Evolutionary conservation across 352 stramenopile genomes (phyloP).

Genomic region (Globisporangium irregulare): DNA sequence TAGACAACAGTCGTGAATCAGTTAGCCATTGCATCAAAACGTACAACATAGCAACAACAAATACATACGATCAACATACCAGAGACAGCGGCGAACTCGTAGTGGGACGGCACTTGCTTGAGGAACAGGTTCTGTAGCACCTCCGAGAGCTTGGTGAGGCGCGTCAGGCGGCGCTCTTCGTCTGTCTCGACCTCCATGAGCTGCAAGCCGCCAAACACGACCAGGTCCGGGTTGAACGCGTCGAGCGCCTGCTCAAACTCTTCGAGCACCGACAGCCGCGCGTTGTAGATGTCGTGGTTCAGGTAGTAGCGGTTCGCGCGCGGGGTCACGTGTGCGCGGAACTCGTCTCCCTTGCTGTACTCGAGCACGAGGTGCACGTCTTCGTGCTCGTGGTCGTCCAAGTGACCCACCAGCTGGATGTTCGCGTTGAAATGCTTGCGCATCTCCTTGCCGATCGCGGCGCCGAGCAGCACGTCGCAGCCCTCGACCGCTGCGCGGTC

Average conservation of each 20-base stretch:
- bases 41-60: background rate
- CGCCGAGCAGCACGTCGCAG: slow-evolving; percentile 66
- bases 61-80: slow-evolving; percentile 19
- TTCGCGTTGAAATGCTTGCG: slow-evolving; percentile 54
- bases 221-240: slow-evolving; percentile 59
- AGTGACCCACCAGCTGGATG: slow-evolving; percentile 64
- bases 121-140: slow-evolving; percentile 71
- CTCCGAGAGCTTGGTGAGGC: slow-evolving; percentile 59
- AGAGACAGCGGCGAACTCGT: slow-evolving; percentile 81
- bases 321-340: slow-evolving; percentile 56
- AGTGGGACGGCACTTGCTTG: slow-evolving; percentile 63
- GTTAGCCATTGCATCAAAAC: background rate
- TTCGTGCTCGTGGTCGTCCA: slow-evolving; percentile 59
- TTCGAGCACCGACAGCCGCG: slow-evolving; percentile 71
- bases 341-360: slow-evolving; percentile 64
- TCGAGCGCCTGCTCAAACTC: slow-evolving; percentile 66
- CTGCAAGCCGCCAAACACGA: slow-evolving; percentile 80
- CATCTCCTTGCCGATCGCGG: slow-evolving; percentile 78
- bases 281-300: slow-evolving; percentile 86
- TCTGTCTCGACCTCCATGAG: slow-evolving; percentile 84
- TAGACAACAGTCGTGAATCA: background rate
- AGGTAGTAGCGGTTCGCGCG: slow-evolving; percentile 84
- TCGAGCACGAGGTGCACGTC: slow-evolving; percentile 82
- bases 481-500: slow-evolving; percentile 66
- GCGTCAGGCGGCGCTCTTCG: slow-evolving; percentile 39